These are phyloP conservation scores for Aureobasidium pullulans DNA, from an alignment of 2,329 filamentous ascomycete species.

Conservation along the genomic window DNA sequence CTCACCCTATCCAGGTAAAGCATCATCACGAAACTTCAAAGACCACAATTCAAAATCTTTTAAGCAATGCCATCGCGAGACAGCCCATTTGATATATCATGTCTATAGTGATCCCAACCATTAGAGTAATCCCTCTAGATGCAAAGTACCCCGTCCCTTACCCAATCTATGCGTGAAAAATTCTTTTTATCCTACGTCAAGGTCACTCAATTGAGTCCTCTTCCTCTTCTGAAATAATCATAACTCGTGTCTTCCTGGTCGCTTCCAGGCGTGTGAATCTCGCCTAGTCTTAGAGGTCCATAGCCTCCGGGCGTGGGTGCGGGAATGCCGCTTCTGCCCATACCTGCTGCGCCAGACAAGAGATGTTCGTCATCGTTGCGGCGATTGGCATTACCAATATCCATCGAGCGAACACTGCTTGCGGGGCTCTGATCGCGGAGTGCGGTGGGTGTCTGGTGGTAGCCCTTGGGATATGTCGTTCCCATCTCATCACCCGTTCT, in stretches of 20 bases:
- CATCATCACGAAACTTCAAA: too few relatives aligned
- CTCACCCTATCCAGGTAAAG: too few relatives aligned
- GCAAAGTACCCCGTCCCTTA: background rate
- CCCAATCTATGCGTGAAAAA: conserved; percentile 1
- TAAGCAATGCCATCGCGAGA: background rate
- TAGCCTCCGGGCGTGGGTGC: conserved; percentile 21
- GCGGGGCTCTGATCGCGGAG: conserved; percentile 37
- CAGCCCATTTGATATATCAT: background rate
- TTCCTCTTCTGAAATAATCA: conserved; percentile 31
- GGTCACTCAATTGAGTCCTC: conserved; percentile 8
- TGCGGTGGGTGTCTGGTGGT: conserved; percentile 38
- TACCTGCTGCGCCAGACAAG: conserved; percentile 23
- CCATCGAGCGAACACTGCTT: conserved; percentile 22
- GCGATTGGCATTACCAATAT: conserved; percentile 20
- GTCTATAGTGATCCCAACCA: background rate
- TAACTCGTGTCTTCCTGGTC: conserved; percentile 32
- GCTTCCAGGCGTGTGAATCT: conserved; percentile 24
- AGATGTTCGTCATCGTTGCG: conserved; percentile 18
- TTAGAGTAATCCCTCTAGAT: background rate
- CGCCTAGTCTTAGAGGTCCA: conserved; percentile 20
- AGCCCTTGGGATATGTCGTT: conserved; percentile 39
- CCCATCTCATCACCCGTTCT: conserved; percentile 24
- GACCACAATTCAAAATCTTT: background rate
- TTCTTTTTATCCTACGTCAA: background rate
- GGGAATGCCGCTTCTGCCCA: conserved; percentile 23